Conservation (phyloP, 78 protist species). For the Paulinella micropora region DNA sequence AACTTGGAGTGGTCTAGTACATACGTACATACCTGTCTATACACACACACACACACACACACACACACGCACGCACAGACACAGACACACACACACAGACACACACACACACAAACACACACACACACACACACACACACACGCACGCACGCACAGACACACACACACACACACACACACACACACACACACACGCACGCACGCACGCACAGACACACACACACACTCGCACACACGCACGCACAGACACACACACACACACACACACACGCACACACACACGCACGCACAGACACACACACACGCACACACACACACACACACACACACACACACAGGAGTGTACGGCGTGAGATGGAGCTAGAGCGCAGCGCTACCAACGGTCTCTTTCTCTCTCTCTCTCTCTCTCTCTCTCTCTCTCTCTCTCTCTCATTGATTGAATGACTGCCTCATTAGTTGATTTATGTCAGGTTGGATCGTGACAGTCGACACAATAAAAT, state of each 20-base stretch:
- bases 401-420: too few species aligned
- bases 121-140: neutral
- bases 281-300: too few species aligned
- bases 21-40: neutral
- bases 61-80: neutral
- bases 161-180: neutral
- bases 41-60: neutral
- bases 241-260: neutral
- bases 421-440: too few species aligned
- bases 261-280: too few species aligned
- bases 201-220: neutral
- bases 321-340: too few species aligned
- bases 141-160: neutral
- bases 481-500: too few species aligned
- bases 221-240: neutral
- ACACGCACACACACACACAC: too few species aligned
- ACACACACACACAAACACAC: neutral
- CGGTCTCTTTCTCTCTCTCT: too few species aligned
- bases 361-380: too few species aligned
- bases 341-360: too few species aligned
- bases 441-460: too few species aligned
- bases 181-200: neutral
- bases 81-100: neutral
- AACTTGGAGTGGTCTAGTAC: neutral
- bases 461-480: too few species aligned